Evolutionary conservation across 306 rosid species (phyloP).

Genomic region (Cucurbita ficifolia): DNA sequence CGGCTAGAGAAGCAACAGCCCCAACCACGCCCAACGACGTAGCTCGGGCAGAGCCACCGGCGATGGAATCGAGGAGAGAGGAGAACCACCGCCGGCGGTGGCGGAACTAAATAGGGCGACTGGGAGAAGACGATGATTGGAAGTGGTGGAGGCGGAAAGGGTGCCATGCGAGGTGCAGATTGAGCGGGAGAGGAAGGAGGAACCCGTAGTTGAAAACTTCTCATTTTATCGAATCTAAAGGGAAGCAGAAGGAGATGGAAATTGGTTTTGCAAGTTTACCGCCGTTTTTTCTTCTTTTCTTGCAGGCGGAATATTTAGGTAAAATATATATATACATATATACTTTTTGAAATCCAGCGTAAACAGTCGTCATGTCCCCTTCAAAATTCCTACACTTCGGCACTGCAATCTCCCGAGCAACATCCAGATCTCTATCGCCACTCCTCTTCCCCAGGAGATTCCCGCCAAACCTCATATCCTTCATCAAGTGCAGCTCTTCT

Average conservation of each 20-base stretch:
- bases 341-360: background rate
- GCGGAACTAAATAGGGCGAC: slow-evolving; percentile 30
- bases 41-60: slow-evolving; percentile 6
- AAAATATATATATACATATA: too few relatives aligned
- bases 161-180: slow-evolving; percentile 32
- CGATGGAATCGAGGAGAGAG: slow-evolving; percentile 14
- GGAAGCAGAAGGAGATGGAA: background rate
- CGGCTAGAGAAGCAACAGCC: slow-evolving; percentile 25
- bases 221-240: slow-evolving; percentile 30
- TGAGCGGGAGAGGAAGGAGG: slow-evolving; percentile 32
- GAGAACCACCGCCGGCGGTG: slow-evolving; percentile 27
- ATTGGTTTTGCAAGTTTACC: slow-evolving; percentile 7
- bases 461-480: slow-evolving; percentile 11
- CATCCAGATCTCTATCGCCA: slow-evolving; percentile 13
- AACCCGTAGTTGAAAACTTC: slow-evolving; percentile 38
- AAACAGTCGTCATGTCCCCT: slow-evolving; percentile 26
- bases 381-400: slow-evolving; percentile 38
- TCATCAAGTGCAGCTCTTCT: slow-evolving; percentile 17
- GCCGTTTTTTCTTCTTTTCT: too few relatives aligned
- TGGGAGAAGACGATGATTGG: slow-evolving; percentile 32
- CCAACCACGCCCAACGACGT: slow-evolving; percentile 42
- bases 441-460: slow-evolving; percentile 21
- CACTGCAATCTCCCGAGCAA: slow-evolving; percentile 26
- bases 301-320: background rate
- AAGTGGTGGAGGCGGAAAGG: slow-evolving; percentile 8